Evolutionary conservation across 139 green algal species (phyloP).

Genomic region (Dunaliella primolecta): DNA sequence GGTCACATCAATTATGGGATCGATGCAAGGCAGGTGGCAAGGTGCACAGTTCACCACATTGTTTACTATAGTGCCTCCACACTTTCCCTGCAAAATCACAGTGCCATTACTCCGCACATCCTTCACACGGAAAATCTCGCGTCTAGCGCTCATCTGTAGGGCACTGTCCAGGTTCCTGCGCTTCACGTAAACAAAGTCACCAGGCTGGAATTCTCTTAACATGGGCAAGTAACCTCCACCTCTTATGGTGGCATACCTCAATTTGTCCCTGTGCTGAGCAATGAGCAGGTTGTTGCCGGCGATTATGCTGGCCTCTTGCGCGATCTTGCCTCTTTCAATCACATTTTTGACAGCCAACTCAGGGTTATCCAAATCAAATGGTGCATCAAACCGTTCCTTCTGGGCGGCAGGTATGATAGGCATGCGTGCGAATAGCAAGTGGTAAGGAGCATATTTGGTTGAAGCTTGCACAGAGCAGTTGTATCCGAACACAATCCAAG

Average conservation of each 20-base stretch:
- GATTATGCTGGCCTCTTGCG: neutral
- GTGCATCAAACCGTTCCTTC: neutral
- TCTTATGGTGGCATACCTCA: conserved; percentile 6
- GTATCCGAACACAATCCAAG: no score
- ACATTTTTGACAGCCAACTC: neutral
- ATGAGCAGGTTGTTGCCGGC: neutral
- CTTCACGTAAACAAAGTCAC: conserved; percentile 20
- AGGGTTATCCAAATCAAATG: neutral
- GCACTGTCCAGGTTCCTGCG: neutral
- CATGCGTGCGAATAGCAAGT: no score
- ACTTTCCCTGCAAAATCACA: neutral
- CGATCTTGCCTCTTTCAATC: neutral
- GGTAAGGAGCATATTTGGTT: no score
- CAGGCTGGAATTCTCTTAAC: neutral
- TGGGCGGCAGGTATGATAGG: neutral
- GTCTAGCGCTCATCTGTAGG: neutral
- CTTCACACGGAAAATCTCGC: neutral
- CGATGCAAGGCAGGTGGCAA: no score
- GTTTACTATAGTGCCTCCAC: no score
- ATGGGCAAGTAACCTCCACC: conserved; percentile 10
- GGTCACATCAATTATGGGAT: no score
- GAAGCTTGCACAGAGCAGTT: no score
- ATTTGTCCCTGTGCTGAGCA: conserved; percentile 14
- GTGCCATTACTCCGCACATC: neutral
- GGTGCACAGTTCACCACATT: no score